These are phyloP conservation scores for Paramecium sexaurelia DNA, from an alignment of 73 alveolate species.

Conservation along the genomic window DNA sequence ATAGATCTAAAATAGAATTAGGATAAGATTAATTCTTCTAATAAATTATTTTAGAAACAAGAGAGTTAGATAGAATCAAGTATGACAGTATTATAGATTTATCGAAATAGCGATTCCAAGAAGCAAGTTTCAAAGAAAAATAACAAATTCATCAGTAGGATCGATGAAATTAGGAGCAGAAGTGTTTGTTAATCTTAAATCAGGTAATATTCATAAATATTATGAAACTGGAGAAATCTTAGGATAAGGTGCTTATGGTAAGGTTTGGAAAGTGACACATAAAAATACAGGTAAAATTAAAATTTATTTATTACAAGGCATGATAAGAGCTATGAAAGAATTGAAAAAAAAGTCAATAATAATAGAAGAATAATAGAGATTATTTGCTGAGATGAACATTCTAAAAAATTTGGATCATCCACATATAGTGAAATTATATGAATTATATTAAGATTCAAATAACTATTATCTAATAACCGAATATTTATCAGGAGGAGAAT, in stretches of 20 bases:
- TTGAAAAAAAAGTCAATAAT: conserved; percentile 52
- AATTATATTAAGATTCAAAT: conserved; percentile 51
- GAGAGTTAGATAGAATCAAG: conserved; percentile 7
- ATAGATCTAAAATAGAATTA: neutral
- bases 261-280: conserved; percentile 54
- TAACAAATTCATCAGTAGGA: neutral
- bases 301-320: conserved; percentile 22
- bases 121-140: neutral
- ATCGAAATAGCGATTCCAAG: conserved; percentile 51
- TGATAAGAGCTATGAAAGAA: conserved; percentile 65
- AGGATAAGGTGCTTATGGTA: conserved; percentile 38
- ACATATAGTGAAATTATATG: conserved; percentile 52
- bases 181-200: conserved; percentile 19
- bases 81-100: neutral
- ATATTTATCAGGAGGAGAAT: conserved; percentile 77
- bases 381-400: conserved; percentile 69
- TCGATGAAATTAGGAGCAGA: conserved; percentile 35
- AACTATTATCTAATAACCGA: conserved; percentile 63
- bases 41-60: neutral
- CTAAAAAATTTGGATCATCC: conserved; percentile 62
- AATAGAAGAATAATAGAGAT: conserved; percentile 52
- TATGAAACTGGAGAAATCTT: conserved; percentile 19
- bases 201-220: conserved; percentile 30
- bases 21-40: neutral
- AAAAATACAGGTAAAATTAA: neutral